phyloP scores from a whole-genome alignment of 306 rosid genomes.

The Astragalus membranaceus region DNA sequence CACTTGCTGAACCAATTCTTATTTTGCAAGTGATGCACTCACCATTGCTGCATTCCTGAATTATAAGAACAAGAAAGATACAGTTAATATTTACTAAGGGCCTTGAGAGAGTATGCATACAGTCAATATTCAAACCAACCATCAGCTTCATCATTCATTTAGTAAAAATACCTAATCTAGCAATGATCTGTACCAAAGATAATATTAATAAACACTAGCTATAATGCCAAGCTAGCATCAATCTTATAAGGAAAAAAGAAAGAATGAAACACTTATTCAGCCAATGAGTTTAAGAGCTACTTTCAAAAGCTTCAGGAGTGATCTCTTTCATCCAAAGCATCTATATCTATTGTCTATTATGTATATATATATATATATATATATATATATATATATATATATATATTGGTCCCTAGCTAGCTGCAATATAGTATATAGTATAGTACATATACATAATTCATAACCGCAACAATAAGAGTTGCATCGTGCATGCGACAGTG shows the following conservation, averaged over 20 bases:
- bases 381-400: too few relatives aligned
- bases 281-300: slow-evolving; percentile 20
- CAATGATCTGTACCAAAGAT: neutral
- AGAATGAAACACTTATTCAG: slow-evolving; percentile 20
- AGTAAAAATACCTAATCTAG: too few relatives aligned
- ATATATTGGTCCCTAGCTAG: slow-evolving; percentile 40
- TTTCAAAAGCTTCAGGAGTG: slow-evolving; percentile 23
- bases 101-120: too few relatives aligned
- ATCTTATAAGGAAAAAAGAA: slow-evolving; percentile 19
- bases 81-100: too few relatives aligned
- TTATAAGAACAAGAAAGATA: too few relatives aligned
- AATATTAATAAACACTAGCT: neutral
- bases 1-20: too few relatives aligned
- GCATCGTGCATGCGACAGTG: slow-evolving; percentile 38
- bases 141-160: too few relatives aligned
- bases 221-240: slow-evolving; percentile 6
- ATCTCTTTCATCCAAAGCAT: slow-evolving; percentile 22
- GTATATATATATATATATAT: neutral
- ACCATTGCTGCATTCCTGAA: too few relatives aligned
- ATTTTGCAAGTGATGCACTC: too few relatives aligned
- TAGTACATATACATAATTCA: slow-evolving; percentile 36
- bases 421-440: slow-evolving; percentile 22
- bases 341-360: neutral
- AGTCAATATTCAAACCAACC: too few relatives aligned
- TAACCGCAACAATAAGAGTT: slow-evolving; percentile 34